Base-by-base conservation (phyloP, 2,329 filamentous ascomycete genomes). In the Cryphonectria naterciae region DNA sequence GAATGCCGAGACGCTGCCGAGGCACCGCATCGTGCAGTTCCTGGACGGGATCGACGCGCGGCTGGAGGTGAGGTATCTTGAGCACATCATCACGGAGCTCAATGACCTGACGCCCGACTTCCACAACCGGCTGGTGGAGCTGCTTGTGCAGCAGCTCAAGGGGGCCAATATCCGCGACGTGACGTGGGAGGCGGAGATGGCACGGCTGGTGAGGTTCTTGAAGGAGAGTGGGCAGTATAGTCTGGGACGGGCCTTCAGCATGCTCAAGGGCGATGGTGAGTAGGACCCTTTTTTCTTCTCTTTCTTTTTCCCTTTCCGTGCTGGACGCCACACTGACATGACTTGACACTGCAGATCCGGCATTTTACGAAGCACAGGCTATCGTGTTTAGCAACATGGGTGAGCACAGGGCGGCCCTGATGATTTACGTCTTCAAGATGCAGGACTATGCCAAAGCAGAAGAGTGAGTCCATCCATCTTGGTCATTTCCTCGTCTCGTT, bases 341-440 rank as follows among this genome's bases (percentile, higher is more conserved):
- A 61, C 35, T 17, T 17, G 32, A 37, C 2, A 8, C 8, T 35
- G 25, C 74, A 95, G 94, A 98, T 79, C 85, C 94, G 0, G 86
- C 89, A 2, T 98, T 98, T 77, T 97, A 92, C 80, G 95, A 98
- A 79, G 90, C 94, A 1, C 91, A 95, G 73, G 96, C 96, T 8
- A 91, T 98, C 61, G 91, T 98, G 28, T 88, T 98, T 54, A 94
- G 93, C 80, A 97, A 96, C 76, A 97, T 98, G 93, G 94, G 93
- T 8, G 92, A 95, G 76, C 95, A 99, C 82, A 95, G 94, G 78
- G 94, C 98, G 81, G 96, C 96, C 0, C 84, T 99, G n/a, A 92
- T 96, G 78, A 97, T 99, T 67, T 99, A 97, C 79, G 95, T 98
- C 39, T 99, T 98, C 82, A 96, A 95, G 80, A 88, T 99, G 80